A percentile compares a stretch with the other conserved stretches of the same genome.
Evolutionary conservation across 2,329 filamentous ascomycete species (phyloP).

Genomic region (Aspergillus spinulosporus): DNA sequence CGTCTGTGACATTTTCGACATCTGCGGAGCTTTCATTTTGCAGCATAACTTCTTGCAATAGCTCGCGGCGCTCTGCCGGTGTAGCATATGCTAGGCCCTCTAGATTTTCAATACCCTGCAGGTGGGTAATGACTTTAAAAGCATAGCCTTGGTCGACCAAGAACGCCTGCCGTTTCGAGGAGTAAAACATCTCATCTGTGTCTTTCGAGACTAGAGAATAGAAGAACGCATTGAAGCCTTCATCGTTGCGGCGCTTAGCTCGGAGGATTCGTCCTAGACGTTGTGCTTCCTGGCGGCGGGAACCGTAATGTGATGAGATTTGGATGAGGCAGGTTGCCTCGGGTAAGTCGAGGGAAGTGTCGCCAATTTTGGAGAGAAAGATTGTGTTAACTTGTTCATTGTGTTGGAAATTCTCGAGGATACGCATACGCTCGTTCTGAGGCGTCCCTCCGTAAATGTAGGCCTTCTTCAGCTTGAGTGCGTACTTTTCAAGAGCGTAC

Average conservation of each 20-base stretch:
- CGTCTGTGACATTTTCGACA: conserved; percentile 68
- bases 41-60: conserved; percentile 84
- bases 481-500: conserved; percentile 84
- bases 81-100: conserved; percentile 77
- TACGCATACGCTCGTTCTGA: conserved; percentile 79
- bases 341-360: conserved; percentile 94
- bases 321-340: conserved; percentile 97
- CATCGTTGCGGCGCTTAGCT: conserved; percentile 93
- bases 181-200: conserved; percentile 97
- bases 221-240: conserved; percentile 99
- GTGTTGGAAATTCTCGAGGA: conserved; percentile 92
- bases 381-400: conserved; percentile 88
- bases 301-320: conserved; percentile 96
- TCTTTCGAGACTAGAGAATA: conserved; percentile 97
- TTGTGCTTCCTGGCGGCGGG: conserved; percentile 93
- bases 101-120: conserved; percentile 85
- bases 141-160: conserved; percentile 97
- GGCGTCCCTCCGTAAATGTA: conserved; percentile 90
- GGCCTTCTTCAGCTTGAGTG: conserved; percentile 77
- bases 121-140: conserved; percentile 97
- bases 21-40: conserved; percentile 76
- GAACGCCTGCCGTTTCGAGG: conserved; percentile 93
- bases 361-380: conserved; percentile 95
- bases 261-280: conserved; percentile 88
- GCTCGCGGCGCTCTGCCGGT: conserved; percentile 75